These are phyloP conservation scores for Hymenoscyphus albidus DNA, from an alignment of 2,329 filamentous ascomycete species.

Conservation along the genomic window DNA sequence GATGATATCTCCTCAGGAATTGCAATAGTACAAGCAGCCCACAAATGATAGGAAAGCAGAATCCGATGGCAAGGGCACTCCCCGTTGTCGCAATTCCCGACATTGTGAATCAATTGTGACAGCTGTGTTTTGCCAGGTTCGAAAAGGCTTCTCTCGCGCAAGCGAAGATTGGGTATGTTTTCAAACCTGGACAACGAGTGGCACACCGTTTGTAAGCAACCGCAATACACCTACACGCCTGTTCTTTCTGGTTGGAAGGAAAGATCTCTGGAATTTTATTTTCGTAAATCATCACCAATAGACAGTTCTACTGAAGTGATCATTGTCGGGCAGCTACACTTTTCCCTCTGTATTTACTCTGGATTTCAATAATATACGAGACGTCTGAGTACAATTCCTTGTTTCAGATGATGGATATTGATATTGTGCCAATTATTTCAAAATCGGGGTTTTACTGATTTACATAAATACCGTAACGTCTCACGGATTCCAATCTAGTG, in stretches of 20 bases:
- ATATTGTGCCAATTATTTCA: neutral
- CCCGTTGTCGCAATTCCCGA: neutral
- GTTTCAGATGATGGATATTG: neutral
- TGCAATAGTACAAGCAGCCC: neutral
- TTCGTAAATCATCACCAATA: too few species aligned
- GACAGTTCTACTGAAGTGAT: too few species aligned
- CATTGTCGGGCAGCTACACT: too few species aligned
- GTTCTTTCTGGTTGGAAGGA: too few species aligned
- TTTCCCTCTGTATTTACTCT: too few species aligned
- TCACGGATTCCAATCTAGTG: neutral
- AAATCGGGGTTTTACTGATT: neutral
- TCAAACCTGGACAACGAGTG: too few species aligned
- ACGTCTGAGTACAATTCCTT: too few species aligned
- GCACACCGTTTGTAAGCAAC: too few species aligned
- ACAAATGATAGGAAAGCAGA: neutral
- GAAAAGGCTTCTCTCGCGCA: neutral
- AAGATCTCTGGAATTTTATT: too few species aligned
- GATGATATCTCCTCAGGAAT: neutral
- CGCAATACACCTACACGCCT: too few species aligned
- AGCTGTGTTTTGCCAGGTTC: neutral
- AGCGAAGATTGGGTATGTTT: too few species aligned
- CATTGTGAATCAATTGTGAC: neutral
- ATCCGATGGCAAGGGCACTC: neutral
- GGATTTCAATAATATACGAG: too few species aligned
- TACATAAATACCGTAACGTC: neutral